Conservation (phyloP, 164 flowering plant species). For the Taxillus chinensis region DNA sequence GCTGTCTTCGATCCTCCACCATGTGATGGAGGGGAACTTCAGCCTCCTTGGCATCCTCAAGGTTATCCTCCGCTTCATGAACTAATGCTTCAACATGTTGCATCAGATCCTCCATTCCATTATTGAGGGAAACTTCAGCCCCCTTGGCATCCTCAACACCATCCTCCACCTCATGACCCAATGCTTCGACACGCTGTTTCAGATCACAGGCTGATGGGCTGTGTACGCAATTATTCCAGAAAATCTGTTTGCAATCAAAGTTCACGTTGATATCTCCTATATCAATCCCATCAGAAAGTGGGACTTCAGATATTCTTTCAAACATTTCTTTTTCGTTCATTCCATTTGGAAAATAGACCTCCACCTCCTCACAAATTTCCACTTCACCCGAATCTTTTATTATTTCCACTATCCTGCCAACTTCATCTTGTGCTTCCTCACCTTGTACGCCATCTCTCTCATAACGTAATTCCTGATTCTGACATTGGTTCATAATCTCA, state of each 20-base stretch:
- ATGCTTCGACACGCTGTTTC: slow-evolving; percentile 8
- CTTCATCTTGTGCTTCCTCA: slow-evolving; percentile 7
- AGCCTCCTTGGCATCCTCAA: slow-evolving; percentile 6
- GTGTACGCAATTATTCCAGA: not conserved
- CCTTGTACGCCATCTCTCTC: not conserved
- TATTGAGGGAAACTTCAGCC: not conserved
- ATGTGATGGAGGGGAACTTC: too few relatives aligned
- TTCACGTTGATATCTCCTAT: not conserved
- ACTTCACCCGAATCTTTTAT: slow-evolving; percentile 3
- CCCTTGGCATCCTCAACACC: slow-evolving; percentile 3
- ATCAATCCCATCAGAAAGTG: not conserved
- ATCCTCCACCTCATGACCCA: slow-evolving; percentile 6
- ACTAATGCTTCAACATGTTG: slow-evolving; percentile 7
- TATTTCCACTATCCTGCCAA: slow-evolving; percentile 3
- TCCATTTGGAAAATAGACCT: slow-evolving; percentile 1
- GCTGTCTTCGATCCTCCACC: not conserved
- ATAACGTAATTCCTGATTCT: slow-evolving; percentile 7
- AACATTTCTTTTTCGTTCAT: slow-evolving; percentile 8
- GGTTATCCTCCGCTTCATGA: slow-evolving; percentile 5
- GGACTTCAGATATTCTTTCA: slow-evolving; percentile 9
- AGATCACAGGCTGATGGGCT: not conserved
- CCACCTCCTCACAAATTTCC: slow-evolving; percentile 8
- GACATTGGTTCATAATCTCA: slow-evolving; percentile 4
- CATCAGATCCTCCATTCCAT: not conserved
- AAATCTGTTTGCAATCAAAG: not conserved